Conservation (phyloP, 257 asterid genomes). For the Oldenlandia corymbosa region DNA sequence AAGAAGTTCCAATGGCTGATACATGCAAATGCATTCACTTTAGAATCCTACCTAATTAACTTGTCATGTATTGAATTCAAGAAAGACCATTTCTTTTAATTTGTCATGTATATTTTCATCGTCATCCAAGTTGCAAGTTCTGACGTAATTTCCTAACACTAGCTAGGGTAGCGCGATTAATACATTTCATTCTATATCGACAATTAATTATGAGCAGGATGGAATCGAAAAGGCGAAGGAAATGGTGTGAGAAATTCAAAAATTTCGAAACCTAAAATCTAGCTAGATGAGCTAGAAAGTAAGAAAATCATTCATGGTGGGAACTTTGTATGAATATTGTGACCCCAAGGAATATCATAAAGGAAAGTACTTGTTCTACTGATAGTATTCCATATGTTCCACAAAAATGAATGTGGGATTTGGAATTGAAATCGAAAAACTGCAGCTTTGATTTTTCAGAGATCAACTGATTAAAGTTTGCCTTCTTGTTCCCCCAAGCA, state of each 20-base stretch:
- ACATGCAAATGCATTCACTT: too few species aligned
- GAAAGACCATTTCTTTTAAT: too few species aligned
- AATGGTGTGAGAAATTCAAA: conserved; percentile 12
- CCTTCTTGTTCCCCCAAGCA: conserved; percentile 10
- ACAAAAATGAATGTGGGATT: too few species aligned
- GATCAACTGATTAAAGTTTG: conserved; percentile 23
- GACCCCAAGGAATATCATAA: conserved; percentile 46
- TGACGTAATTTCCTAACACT: too few species aligned
- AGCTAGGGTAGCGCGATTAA: too few species aligned
- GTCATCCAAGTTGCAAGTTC: neutral
- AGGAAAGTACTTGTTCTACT: conserved; percentile 19
- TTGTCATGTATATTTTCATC: conserved; percentile 11
- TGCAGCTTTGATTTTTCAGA: conserved; percentile 33
- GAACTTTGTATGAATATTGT: conserved; percentile 31
- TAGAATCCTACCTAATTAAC: too few species aligned
- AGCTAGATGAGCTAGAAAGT: conserved; percentile 10
- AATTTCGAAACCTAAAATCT: neutral
- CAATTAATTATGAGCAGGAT: neutral
- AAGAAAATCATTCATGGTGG: conserved; percentile 6
- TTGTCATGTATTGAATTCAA: too few species aligned
- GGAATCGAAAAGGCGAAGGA: neutral
- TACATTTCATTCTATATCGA: too few species aligned
- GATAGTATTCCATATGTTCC: conserved; percentile 27
- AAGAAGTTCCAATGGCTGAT: too few species aligned
- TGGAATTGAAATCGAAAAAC: conserved; percentile 24